phyloP scores from a whole-genome alignment of 805 yeast species.

The Wickerhamiella nectarea region DNA sequence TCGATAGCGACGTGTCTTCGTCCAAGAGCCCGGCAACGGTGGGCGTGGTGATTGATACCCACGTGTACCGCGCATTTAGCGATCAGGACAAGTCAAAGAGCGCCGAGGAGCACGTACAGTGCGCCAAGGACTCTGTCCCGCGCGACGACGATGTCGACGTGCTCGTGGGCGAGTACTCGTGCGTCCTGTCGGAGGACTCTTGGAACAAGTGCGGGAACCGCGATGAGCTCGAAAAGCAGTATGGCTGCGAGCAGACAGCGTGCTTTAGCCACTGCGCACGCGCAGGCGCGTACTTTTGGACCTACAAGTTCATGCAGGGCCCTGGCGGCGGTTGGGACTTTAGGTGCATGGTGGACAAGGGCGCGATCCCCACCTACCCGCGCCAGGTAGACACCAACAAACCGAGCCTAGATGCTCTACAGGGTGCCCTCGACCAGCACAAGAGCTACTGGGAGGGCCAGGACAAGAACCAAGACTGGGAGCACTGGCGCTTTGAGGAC shows the following conservation, averaged over 20 bases:
- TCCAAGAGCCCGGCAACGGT: slow-evolving; percentile 24
- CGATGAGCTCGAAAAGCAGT: slow-evolving; percentile 41
- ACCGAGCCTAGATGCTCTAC: slow-evolving; percentile 28
- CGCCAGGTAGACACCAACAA: slow-evolving; percentile 1
- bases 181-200: slow-evolving; percentile 63
- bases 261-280: slow-evolving; percentile 40
- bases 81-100: slow-evolving; percentile 54
- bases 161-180: slow-evolving; percentile 80
- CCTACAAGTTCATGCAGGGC: slow-evolving; percentile 72
- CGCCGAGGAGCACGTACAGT: slow-evolving; percentile 49
- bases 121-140: slow-evolving; percentile 13
- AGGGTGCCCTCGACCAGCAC: slow-evolving; percentile 35
- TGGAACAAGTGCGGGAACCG: slow-evolving; percentile 51
- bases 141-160: slow-evolving; percentile 39
- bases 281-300: slow-evolving; percentile 81
- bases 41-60: slow-evolving; percentile 71
- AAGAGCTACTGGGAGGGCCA: slow-evolving; percentile 52
- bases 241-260: slow-evolving; percentile 43
- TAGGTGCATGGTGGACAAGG: slow-evolving; percentile 54
- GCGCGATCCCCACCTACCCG: slow-evolving; percentile 34
- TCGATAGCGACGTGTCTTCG: slow-evolving; percentile 27
- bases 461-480: slow-evolving; percentile 47
- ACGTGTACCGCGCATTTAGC: slow-evolving; percentile 74
- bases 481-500: slow-evolving; percentile 67
- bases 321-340: slow-evolving; percentile 97